Base-by-base conservation (phyloP, 2,329 filamentous ascomycete species). In the Fusarium mangiferae region DNA sequence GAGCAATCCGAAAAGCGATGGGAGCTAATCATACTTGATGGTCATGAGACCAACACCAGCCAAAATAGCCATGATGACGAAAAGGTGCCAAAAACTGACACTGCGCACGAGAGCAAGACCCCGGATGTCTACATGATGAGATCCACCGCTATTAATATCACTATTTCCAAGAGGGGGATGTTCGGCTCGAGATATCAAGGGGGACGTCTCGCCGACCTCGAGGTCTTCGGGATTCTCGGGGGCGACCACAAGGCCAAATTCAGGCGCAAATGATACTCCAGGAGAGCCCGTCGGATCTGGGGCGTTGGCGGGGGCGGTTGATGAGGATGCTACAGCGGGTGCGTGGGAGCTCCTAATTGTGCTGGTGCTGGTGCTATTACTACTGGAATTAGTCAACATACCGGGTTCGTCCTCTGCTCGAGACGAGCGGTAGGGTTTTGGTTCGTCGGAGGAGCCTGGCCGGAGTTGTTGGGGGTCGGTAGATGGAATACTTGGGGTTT, bases 31-130 rank as follows among this genome's bases (percentile, higher is more conserved):
- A 83, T 87, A 97, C 95, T 99, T 99, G 84, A 99, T 99, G 1
- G 96, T 98, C 96, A 99, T 99, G 74, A 99, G 85, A 17, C 96
- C 96, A 77, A 98, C 93, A 59, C 96, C 96, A 10, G 95, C 94
- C 71, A 98, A 86, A n/a, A 98, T 89, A 44, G 92, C 95, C 89
- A 99, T 94, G 75, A 98, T 91, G 65, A 89, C 83, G 82, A 97
- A 98, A 35, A 97, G 84, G 79, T 97, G 93, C 95, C 95, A 98
- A 82, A 98, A 99, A 74, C 97, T 93, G 54, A 91, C 78, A 69
- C 89, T 90, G 60, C 86, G 86, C 38, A 98, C 84, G 80, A 99
- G 87, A 22, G 89, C 88, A 79, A 94, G 86, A 73, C 96, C 96
- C 80, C 96, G 94, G 80, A 98, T 93, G 90, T 98, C 96, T 94